Evolutionary conservation across 257 asterid genomes (phyloP).

Genomic region (Jaltomata sinuosa): DNA sequence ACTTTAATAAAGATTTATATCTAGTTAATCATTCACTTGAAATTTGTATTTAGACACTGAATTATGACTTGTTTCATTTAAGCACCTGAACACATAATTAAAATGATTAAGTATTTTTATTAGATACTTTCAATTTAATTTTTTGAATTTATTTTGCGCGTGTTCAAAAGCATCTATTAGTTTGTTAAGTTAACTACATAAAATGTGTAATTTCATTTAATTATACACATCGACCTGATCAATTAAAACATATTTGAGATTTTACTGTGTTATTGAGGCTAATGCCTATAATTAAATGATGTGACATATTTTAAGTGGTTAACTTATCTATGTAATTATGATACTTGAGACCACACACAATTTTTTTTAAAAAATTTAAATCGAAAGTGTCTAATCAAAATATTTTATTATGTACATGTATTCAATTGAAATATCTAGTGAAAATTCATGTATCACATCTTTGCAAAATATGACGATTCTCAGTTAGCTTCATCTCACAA

Average conservation of each 20-base stretch:
- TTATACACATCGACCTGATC: background rate
- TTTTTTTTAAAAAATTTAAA: too few species aligned
- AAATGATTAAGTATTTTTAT: too few species aligned
- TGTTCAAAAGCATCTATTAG: background rate
- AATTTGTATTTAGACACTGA: too few species aligned
- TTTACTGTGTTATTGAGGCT: background rate
- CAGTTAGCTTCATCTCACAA: background rate
- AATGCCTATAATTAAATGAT: background rate
- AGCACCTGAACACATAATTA: too few species aligned
- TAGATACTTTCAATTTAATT: too few species aligned
- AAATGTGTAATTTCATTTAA: background rate
- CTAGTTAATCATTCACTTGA: background rate
- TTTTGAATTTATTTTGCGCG: too few species aligned
- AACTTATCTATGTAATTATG: background rate
- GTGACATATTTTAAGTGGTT: background rate
- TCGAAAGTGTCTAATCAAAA: fast-evolving
- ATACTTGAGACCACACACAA: background rate
- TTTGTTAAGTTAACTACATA: background rate
- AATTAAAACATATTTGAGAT: background rate
- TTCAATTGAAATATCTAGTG: background rate
- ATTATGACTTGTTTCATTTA: too few species aligned
- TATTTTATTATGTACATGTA: background rate
- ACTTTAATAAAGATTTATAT: too few species aligned
- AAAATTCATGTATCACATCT: background rate
- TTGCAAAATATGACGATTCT: background rate